A percentile compares a stretch with the other conserved stretches of the same genome.
Evolutionary conservation across 2,329 filamentous ascomycete species (phyloP).

Genomic region (Colletotrichum caudatum): DNA sequence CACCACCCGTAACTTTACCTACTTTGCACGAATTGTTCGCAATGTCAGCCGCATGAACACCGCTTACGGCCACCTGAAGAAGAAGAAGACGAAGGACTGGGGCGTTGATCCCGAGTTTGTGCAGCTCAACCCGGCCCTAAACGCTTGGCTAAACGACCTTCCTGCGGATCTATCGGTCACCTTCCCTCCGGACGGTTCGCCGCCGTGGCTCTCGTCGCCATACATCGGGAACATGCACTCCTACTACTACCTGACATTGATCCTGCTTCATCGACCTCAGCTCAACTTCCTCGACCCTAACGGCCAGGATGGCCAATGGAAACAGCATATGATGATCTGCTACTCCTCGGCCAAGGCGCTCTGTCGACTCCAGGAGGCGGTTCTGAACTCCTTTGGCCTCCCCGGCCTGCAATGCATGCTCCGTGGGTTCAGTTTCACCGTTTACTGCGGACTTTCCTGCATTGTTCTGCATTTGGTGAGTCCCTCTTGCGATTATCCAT

Average conservation of each 20-base stretch:
- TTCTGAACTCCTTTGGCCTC: constrained; percentile 81
- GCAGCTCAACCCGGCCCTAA: constrained; percentile 81
- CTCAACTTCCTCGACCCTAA: constrained; percentile 82
- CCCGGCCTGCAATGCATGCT: constrained; percentile 91
- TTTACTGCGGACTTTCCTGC: constrained; percentile 92
- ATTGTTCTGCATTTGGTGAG: constrained; percentile 93
- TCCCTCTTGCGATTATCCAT: constrained; percentile 44
- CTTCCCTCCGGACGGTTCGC: constrained; percentile 81
- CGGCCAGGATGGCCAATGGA: constrained; percentile 80
- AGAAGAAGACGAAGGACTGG: constrained; percentile 81
- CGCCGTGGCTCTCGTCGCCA: constrained; percentile 87
- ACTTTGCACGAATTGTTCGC: constrained; percentile 80
- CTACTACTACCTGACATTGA: constrained; percentile 87
- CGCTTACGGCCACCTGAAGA: constrained; percentile 79
- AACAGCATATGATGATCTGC: constrained; percentile 86
- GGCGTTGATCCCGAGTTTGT: constrained; percentile 86
- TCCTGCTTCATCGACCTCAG: constrained; percentile 90
- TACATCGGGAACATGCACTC: constrained; percentile 91
- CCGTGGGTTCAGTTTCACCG: constrained; percentile 91
- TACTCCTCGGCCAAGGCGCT: constrained; percentile 87
- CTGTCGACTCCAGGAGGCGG: constrained; percentile 87
- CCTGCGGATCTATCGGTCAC: constrained; percentile 82
- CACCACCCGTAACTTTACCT: constrained; percentile 85
- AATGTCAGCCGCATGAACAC: constrained; percentile 83
- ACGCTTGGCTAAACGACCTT: constrained; percentile 80